Evolutionary conservation across 768 basidiomycete species (phyloP).

Genomic region (Tulasnella sp.): DNA sequence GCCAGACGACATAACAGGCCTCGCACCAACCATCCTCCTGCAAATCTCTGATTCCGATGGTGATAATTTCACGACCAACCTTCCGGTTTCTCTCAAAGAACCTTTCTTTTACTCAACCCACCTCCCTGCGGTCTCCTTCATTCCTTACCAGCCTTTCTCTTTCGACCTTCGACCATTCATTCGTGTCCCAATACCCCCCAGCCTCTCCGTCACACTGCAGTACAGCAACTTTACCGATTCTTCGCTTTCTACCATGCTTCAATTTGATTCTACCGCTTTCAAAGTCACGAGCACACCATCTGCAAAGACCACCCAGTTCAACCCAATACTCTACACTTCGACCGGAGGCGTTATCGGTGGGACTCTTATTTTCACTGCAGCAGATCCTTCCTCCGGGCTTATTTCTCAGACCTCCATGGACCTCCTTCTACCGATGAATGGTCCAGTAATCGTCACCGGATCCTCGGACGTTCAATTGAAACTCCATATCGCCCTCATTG

Average conservation of each 20-base stretch:
- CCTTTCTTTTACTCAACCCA: not conserved
- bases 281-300: not conserved
- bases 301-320: not conserved
- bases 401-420: not conserved
- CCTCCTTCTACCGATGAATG: not conserved
- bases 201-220: not conserved
- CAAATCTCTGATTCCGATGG: not conserved
- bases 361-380: not conserved
- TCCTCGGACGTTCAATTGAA: not conserved
- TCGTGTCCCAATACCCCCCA: not conserved
- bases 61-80: not conserved
- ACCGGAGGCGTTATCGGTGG: not conserved
- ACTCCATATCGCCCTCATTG: not conserved
- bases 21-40: not conserved
- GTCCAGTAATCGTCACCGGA: not conserved
- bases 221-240: not conserved
- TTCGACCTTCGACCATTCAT: slow-evolving; percentile 20
- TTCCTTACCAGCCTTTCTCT: not conserved
- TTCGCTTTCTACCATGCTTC: not conserved
- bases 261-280: not conserved
- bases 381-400: not conserved
- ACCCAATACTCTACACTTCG: not conserved
- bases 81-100: not conserved
- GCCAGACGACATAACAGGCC: not conserved
- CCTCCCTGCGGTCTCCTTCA: not conserved